Percentiles rank a stretch among this genome's conserved stretches.
These are phyloP conservation scores for Chaetomium olivaceum DNA, from an alignment of 2,329 filamentous ascomycete genomes.

Conservation along the genomic window DNA sequence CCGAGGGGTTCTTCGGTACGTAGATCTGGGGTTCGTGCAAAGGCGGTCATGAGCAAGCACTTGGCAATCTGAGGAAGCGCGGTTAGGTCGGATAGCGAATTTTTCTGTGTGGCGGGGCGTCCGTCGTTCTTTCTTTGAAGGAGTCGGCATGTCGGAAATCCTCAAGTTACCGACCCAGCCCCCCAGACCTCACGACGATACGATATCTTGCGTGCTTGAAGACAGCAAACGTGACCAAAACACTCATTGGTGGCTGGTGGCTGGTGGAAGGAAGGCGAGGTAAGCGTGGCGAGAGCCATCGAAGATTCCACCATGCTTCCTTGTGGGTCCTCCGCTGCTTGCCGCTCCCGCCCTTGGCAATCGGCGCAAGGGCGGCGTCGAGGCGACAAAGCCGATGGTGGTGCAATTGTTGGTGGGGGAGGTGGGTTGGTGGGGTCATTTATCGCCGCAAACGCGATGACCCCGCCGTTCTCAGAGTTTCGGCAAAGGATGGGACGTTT, in stretches of 20 bases:
- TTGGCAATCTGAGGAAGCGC: not conserved
- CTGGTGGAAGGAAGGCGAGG: not conserved
- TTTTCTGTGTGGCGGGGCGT: not conserved
- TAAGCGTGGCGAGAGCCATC: not conserved
- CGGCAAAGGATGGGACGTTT: not conserved
- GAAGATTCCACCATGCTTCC: constrained; percentile 11
- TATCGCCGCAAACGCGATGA: not conserved
- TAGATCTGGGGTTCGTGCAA: not conserved
- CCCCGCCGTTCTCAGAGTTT: not conserved
- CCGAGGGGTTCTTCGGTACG: not conserved
- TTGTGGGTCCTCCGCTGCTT: constrained; percentile 16
- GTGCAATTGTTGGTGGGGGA: not conserved
- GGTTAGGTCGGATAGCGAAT: not conserved
- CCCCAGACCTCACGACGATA: not conserved
- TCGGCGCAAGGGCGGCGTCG: constrained; percentile 1
- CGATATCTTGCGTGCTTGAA: not conserved
- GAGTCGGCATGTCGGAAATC: not conserved
- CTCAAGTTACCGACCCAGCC: not conserved
- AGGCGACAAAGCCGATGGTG: constrained; percentile 4
- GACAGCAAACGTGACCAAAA: not conserved
- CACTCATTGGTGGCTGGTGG: not conserved
- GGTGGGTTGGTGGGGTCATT: constrained; percentile 11
- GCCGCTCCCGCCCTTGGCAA: constrained; percentile 17
- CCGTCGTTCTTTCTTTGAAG: not conserved
- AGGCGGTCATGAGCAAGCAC: not conserved